A percentile compares a stretch with the other conserved stretches of the same genome.
Evolutionary conservation across 768 basidiomycete genomes (phyloP).

Genomic region (Lactifluus piperatus): DNA sequence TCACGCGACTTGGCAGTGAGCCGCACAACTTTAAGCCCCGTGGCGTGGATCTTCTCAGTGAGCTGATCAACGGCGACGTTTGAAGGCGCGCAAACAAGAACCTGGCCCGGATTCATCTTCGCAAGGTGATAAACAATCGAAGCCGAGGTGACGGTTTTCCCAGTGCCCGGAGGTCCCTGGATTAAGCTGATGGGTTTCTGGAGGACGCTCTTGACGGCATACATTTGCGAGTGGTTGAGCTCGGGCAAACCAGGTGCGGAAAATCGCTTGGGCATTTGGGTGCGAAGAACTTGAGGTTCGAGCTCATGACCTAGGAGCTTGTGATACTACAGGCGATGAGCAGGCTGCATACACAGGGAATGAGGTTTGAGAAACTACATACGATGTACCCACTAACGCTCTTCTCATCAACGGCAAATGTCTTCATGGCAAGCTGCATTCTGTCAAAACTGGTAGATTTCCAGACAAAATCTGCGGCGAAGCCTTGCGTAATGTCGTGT

Average conservation of each 20-base stretch:
- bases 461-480: conserved; percentile 99
- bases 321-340: conserved; percentile 61
- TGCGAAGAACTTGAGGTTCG: conserved; percentile 84
- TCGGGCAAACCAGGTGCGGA: conserved; percentile 97
- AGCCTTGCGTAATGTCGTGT: conserved; percentile 87
- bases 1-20: conserved; percentile 97
- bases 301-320: conserved; percentile 97
- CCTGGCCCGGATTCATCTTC: conserved; percentile 99
- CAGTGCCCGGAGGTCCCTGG: conserved; percentile 97
- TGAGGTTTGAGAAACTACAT: conserved; percentile 27
- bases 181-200: conserved; percentile 98
- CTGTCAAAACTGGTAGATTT: conserved; percentile 99
- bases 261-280: conserved; percentile 95
- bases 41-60: conserved; percentile 97
- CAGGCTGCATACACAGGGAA: background rate
- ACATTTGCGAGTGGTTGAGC: conserved; percentile 99
- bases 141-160: conserved; percentile 98
- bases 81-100: conserved; percentile 96
- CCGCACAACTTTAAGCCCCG: conserved; percentile 97
- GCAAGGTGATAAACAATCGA: conserved; percentile 98
- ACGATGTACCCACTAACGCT: conserved; percentile 98
- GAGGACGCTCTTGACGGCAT: conserved; percentile 96
- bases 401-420: conserved; percentile 98
- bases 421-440: conserved; percentile 99
- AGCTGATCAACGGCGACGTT: conserved; percentile 99